Conservation (phyloP, 306 rosid species). For the Cicer bijugum region DNA sequence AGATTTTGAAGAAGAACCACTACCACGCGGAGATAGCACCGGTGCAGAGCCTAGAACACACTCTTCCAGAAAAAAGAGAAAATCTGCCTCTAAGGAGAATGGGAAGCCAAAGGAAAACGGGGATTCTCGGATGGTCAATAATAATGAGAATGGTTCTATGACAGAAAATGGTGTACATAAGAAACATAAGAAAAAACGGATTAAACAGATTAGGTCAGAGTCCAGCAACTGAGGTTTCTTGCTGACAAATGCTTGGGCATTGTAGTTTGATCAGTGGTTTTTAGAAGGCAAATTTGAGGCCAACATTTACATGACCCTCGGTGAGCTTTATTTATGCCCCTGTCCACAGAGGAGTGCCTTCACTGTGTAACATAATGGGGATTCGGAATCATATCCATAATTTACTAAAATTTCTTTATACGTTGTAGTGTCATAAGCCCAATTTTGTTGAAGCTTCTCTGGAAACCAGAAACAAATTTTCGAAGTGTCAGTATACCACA, state of each 20-base stretch:
- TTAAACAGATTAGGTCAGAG: neutral
- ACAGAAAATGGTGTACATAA: slow-evolving; percentile 51
- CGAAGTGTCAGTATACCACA: slow-evolving; percentile 10
- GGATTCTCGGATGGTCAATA: slow-evolving; percentile 27
- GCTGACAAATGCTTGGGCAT: neutral
- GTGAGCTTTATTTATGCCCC: slow-evolving; percentile 18
- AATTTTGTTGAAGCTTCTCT: slow-evolving; percentile 31
- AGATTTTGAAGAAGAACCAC: slow-evolving; percentile 73
- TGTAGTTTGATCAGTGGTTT: slow-evolving; percentile 32
- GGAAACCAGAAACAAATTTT: neutral
- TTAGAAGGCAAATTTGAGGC: slow-evolving; percentile 37
- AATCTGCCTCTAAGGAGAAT: slow-evolving; percentile 53
- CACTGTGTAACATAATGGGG: neutral
- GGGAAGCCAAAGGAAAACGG: slow-evolving; percentile 62
- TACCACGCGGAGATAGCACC: slow-evolving; percentile 60
- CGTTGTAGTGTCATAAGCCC: neutral
- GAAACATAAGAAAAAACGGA: slow-evolving; percentile 47
- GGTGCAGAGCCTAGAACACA: slow-evolving; percentile 43
- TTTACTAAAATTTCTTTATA: slow-evolving; percentile 18
- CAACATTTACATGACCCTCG: slow-evolving; percentile 12
- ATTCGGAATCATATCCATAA: neutral
- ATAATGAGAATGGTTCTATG: slow-evolving; percentile 53
- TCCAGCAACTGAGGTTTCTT: slow-evolving; percentile 3
- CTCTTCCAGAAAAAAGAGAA: slow-evolving; percentile 68
- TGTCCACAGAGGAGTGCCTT: neutral